Evolutionary conservation across 768 basidiomycete genomes (phyloP), one percentile per base, ranked within the genome.

Genomic region (Kwoniella mangroviensis): DNA sequence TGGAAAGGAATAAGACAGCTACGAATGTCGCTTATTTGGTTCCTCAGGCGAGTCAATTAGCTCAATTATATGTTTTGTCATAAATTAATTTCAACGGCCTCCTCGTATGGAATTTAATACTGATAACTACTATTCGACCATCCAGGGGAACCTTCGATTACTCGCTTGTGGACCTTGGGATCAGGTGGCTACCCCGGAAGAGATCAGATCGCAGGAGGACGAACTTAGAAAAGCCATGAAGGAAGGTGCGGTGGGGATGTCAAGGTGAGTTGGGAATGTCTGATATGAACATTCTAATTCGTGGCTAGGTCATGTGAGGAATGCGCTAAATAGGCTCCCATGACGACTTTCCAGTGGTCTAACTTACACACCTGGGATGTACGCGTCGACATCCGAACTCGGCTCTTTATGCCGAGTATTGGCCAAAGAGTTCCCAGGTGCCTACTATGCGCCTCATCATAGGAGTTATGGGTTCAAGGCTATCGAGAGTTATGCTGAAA

Each of bases 321-420:
- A 7, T 34, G 34, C 34, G 34, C 34, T 34, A 1, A 34, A 5
- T 7, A 34, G 34, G 34, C 34, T 7, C 34, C 34, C 34, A 34
- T 34, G 34, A 34, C 34, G 34, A n/a, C n/a, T n/a, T 34, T 34
- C 34, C 56, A 72, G 70, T 59, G 81, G 81, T 55, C 69, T 82
- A 49, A 82, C 81, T 9, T 82, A 82, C 62, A 79, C 78, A 4
- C 81, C 81, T 15, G 81, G 81, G 21, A 82, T 82, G 81, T 82
- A 82, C 72, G 81, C 81, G 11, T 76, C 77, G 12, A 77, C 72
- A 12, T 74, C 75, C 13, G 81, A 82, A 65, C 71, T 82, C 3
- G 74, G 70, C 1, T 65, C 64, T 0, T 64, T 82, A 2, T 82
- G 80, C 60, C 24, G 68, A 26, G 53, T 60, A 1, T 68, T 82